Percentiles rank a stretch among this genome's conserved stretches.
Conservation (phyloP, 768 basidiomycete genomes). For the Lyophyllum shimeji region DNA sequence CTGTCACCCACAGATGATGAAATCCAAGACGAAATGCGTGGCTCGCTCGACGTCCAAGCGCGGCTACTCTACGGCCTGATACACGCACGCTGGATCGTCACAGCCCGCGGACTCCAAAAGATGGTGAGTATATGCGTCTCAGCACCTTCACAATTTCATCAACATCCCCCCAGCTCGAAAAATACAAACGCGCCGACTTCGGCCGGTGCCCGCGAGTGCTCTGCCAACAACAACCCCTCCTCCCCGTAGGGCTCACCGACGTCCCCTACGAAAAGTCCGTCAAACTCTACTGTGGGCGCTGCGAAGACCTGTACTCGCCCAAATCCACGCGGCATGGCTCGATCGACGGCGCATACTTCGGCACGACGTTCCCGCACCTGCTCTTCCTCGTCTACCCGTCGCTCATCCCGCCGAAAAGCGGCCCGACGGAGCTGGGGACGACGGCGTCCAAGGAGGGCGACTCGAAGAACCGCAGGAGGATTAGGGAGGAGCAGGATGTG, state of each 20-base stretch:
- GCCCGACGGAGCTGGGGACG: constrained; percentile 36
- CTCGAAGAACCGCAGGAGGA: constrained; percentile 37
- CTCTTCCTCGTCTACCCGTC: constrained; percentile 96
- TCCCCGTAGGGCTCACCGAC: constrained; percentile 96
- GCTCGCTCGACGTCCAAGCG: constrained; percentile 90
- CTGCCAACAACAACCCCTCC: constrained; percentile 91
- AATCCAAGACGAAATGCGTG: constrained; percentile 90
- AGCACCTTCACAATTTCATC: neutral
- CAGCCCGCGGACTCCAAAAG: constrained; percentile 88
- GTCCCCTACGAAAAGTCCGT: constrained; percentile 98
- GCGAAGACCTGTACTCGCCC: constrained; percentile 98
- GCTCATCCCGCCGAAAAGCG: constrained; percentile 82
- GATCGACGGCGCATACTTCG: constrained; percentile 98
- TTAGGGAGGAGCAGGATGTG: constrained; percentile 56
- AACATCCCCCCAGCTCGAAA: constrained; percentile 67
- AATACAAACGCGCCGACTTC: constrained; percentile 98
- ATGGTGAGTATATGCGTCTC: constrained; percentile 58
- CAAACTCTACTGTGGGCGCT: constrained; percentile 97
- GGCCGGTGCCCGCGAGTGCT: constrained; percentile 97
- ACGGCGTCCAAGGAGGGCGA: constrained; percentile 24
- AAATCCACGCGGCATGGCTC: constrained; percentile 96
- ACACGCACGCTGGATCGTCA: constrained; percentile 96
- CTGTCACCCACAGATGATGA: constrained; percentile 68
- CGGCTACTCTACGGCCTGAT: constrained; percentile 93
- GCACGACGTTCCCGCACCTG: constrained; percentile 96